A percentile compares a stretch with the other conserved stretches of the same genome.
Evolutionary conservation across 257 asterid genomes (phyloP).

Genomic region (Catharanthus roseus): DNA sequence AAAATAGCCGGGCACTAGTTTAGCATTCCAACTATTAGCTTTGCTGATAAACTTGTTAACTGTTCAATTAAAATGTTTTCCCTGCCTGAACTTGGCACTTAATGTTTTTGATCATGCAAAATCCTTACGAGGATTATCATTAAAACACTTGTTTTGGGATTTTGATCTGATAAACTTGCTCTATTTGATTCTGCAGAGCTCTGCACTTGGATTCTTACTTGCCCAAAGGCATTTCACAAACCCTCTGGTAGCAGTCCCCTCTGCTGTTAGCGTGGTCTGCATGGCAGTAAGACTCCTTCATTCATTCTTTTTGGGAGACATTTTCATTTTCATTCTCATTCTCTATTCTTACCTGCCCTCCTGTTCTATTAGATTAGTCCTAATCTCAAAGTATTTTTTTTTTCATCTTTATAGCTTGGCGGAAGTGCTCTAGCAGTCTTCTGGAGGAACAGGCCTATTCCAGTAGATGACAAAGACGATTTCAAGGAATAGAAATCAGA

Average conservation of each 20-base stretch:
- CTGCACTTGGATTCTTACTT: conserved; percentile 88
- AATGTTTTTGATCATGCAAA: too few relatives aligned
- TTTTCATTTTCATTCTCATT: background rate
- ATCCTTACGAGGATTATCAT: too few relatives aligned
- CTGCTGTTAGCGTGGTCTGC: conserved; percentile 97
- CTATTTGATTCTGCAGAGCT: conserved; percentile 48
- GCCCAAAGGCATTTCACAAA: conserved; percentile 95
- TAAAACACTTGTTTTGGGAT: background rate
- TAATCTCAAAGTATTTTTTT: background rate
- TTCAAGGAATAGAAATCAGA: conserved; percentile 66
- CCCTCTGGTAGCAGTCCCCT: conserved; percentile 94
- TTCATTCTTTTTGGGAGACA: background rate
- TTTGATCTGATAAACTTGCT: background rate
- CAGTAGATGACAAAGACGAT: conserved; percentile 89
- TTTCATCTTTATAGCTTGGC: conserved; percentile 54
- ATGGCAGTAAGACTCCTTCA: conserved; percentile 69
- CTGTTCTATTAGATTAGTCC: background rate
- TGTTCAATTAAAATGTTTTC: too few relatives aligned
- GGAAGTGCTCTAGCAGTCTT: conserved; percentile 93
- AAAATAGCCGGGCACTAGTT: background rate
- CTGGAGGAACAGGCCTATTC: conserved; percentile 88
- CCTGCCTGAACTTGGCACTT: background rate
- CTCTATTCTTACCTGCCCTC: background rate
- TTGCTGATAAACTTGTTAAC: background rate
- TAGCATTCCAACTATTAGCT: background rate